Evolutionary conservation across 2,329 filamentous ascomycete genomes (phyloP), one percentile per base, ranked within the genome.

Genomic region (Hypoxylon sp.): DNA sequence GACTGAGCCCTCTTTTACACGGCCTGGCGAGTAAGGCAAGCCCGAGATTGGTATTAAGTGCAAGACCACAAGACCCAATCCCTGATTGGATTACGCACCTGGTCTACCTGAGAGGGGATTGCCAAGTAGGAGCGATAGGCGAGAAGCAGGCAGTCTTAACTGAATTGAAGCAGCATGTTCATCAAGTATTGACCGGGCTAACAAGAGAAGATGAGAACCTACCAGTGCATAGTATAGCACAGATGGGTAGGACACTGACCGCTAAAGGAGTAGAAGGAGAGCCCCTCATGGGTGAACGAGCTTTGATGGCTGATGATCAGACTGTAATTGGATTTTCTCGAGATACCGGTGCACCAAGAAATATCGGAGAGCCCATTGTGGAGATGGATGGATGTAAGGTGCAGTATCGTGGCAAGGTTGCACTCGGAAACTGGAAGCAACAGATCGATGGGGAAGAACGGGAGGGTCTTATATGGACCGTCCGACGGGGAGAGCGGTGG

Each of bases 81-180:
- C 96, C 96, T 0, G 88, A 92, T 0, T 99, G 96, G 96, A 91
- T 98, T 64, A 97, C 92, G 1, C 92, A 98, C 80, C 71, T 97
- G 20, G 82, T 95, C 0, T 90, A 93, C 73, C 81, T 97, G 10
- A 88, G 90, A 44, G 86, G 89, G 3, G 85, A 91, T 72, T 89
- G 91, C 62, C 86, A 89, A 70, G 81, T 97, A 13, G 85, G 86
- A 0, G 83, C 86, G 1, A 88, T 92, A 78, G 94, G 93, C 0
- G 79, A 85, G 0, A 93, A 91, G 72, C 82, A 88, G 0, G 81
- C 85, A 0, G 90, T 97, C 0, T 78, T 93, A 4, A 79, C 83
- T 6, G 81, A 84, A 0, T 72, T 91, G 69, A 83, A 80, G 46
- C 79, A 78, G 20, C 87, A 89, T 66, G 79, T 86, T 8, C 77